A percentile compares a stretch with the other conserved stretches of the same genome.
Evolutionary conservation across 768 basidiomycete species (phyloP).

Genomic region (Tephrocybe sp.): DNA sequence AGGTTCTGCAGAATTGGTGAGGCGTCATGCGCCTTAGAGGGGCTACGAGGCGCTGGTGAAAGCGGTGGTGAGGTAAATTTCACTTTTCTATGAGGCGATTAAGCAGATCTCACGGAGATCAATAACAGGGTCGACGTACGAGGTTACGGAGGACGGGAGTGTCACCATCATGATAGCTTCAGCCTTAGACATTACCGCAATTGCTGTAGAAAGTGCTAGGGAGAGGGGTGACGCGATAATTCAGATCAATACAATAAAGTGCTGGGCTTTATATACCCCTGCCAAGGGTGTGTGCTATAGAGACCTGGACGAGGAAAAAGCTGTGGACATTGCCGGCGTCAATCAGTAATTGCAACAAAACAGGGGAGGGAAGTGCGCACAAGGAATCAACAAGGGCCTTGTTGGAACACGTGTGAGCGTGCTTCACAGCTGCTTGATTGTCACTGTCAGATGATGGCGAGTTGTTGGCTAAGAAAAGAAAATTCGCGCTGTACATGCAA

Average conservation of each 20-base stretch:
- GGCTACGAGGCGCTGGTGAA: neutral
- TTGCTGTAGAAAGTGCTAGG: neutral
- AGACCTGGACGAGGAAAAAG: no score
- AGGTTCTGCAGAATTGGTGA: conserved; percentile 3
- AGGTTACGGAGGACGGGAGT: neutral
- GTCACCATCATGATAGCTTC: neutral
- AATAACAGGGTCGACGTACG: neutral
- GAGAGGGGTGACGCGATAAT: neutral
- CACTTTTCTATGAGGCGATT: neutral
- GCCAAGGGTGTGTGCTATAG: neutral
- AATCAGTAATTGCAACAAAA: no score
- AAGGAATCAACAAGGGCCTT: no score
- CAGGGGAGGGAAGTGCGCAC: no score
- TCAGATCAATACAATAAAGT: no score
- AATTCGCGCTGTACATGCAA: no score
- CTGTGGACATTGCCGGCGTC: no score
- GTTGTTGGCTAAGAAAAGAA: no score
- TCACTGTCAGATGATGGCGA: no score
- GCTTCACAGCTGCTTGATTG: no score
- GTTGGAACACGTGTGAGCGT: no score
- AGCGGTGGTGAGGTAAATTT: neutral
- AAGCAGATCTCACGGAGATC: neutral
- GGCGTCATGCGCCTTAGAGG: neutral
- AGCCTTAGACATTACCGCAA: neutral
- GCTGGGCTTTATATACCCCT: neutral